Evolutionary conservation across 2,329 filamentous ascomycete genomes (phyloP).

Genomic region (Cladosporium velox): DNA sequence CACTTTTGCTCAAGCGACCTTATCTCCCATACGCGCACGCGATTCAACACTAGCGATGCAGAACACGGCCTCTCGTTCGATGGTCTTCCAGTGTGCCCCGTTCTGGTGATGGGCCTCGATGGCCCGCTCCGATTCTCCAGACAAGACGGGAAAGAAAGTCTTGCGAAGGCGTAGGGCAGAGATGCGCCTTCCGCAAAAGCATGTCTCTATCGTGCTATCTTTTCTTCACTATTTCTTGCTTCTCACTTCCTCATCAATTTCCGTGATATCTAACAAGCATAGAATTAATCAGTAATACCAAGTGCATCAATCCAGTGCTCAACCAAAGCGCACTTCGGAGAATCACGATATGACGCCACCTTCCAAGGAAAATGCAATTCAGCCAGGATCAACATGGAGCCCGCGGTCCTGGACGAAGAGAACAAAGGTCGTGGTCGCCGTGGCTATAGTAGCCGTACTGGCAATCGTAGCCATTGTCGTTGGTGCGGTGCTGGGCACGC

Average conservation of each 20-base stretch:
- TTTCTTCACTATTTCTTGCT: background rate
- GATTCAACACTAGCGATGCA: background rate
- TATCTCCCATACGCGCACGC: background rate
- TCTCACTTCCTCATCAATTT: background rate
- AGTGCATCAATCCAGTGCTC: background rate
- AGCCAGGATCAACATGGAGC: slow-evolving; percentile 29
- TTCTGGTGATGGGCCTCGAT: background rate
- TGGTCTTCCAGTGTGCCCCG: background rate
- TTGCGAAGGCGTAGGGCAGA: slow-evolving; percentile 3
- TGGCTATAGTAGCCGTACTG: slow-evolving; percentile 21
- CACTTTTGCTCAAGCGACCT: slow-evolving; percentile 3
- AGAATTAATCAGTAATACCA: background rate
- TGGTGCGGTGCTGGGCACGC: slow-evolving; percentile 32
- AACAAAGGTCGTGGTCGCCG: slow-evolving; percentile 24
- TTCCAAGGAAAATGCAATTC: background rate
- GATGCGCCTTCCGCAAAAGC: background rate
- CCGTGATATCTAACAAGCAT: background rate
- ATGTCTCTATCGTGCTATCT: background rate
- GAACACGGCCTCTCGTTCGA: background rate
- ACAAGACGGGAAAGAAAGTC: background rate
- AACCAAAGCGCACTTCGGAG: background rate
- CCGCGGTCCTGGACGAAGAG: slow-evolving; percentile 31
- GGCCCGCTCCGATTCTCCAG: background rate
- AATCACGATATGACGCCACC: slow-evolving; percentile 5
- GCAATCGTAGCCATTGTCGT: slow-evolving; percentile 31